phyloP scores from a whole-genome alignment of 2,329 filamentous ascomycete species.

The Basipetospora sp. region DNA sequence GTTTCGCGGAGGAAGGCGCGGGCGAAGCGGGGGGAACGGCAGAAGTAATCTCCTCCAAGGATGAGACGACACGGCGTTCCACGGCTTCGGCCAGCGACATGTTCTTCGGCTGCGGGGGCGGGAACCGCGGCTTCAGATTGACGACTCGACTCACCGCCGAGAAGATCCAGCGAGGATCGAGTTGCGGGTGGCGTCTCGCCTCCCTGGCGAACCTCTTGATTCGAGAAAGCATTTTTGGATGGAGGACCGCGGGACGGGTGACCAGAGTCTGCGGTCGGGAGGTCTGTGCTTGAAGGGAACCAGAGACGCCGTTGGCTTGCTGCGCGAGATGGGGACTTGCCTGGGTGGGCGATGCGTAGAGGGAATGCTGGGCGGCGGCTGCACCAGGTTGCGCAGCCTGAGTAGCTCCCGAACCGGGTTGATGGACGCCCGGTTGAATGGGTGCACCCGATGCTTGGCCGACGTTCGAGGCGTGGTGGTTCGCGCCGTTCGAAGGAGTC shows the following conservation, averaged over 20 bases:
- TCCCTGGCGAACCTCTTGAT: conserved; percentile 1
- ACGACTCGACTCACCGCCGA: conserved; percentile 37
- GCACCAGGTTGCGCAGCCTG: background rate
- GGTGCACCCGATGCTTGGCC: background rate
- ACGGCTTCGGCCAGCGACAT: background rate
- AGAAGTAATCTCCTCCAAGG: background rate
- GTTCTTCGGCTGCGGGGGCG: conserved; percentile 12
- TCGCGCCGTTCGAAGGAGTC: background rate
- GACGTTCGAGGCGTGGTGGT: background rate
- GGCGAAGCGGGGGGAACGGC: background rate
- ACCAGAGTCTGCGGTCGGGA: background rate
- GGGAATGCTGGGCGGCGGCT: background rate
- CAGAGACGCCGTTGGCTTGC: conserved; percentile 3
- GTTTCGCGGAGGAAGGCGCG: too few species aligned
- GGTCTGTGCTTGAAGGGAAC: background rate
- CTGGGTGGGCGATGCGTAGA: conserved; percentile 1
- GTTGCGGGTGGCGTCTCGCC: conserved; percentile 1
- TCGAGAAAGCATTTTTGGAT: background rate
- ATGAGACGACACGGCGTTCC: conserved; percentile 1
- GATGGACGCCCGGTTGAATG: background rate
- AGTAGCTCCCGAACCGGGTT: background rate
- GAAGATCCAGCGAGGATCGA: conserved; percentile 20
- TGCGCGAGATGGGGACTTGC: conserved; percentile 3
- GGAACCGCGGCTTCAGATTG: conserved; percentile 24
- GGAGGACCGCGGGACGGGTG: conserved; percentile 4